These are phyloP conservation scores for Nicotiana undulata DNA, from an alignment of 257 asterid species.

Conservation along the genomic window DNA sequence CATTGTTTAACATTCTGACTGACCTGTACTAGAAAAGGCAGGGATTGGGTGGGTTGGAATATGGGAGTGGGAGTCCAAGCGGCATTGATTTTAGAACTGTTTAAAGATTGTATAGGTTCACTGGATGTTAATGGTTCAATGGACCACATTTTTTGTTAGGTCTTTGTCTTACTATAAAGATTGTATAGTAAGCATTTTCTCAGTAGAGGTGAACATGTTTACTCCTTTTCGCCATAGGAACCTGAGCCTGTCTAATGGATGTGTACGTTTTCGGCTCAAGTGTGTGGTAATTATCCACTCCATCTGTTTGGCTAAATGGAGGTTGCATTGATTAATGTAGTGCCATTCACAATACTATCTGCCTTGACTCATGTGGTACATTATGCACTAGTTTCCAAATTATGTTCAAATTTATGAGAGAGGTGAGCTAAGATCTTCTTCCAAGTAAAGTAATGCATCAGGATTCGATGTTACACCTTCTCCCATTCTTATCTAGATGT, in stretches of 20 bases:
- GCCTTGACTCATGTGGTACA: not conserved
- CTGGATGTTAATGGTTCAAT: not conserved
- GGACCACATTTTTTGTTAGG: not conserved
- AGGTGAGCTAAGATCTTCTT: not conserved
- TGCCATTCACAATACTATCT: not conserved
- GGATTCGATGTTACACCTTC: not conserved
- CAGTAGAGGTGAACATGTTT: not conserved
- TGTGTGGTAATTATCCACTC: not conserved
- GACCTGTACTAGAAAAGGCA: not conserved
- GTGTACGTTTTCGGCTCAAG: not conserved
- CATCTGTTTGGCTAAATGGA: too few relatives aligned
- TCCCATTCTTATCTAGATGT: not conserved
- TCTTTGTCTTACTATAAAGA: too few relatives aligned
- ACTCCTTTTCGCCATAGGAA: not conserved
- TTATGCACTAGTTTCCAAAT: too few relatives aligned
- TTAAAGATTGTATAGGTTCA: not conserved
- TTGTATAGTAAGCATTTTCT: not conserved
- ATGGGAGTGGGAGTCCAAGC: not conserved
- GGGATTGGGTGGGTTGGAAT: not conserved
- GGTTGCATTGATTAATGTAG: not conserved
- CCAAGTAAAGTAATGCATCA: not conserved
- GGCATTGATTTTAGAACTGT: not conserved
- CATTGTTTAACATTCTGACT: not conserved
- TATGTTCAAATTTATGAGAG: not conserved
- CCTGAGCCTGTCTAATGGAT: not conserved